Evolutionary conservation across 106 monocot genomes (phyloP), one percentile per base, ranked within the genome.

Genomic region (Dendrobium chrysotoxum): DNA sequence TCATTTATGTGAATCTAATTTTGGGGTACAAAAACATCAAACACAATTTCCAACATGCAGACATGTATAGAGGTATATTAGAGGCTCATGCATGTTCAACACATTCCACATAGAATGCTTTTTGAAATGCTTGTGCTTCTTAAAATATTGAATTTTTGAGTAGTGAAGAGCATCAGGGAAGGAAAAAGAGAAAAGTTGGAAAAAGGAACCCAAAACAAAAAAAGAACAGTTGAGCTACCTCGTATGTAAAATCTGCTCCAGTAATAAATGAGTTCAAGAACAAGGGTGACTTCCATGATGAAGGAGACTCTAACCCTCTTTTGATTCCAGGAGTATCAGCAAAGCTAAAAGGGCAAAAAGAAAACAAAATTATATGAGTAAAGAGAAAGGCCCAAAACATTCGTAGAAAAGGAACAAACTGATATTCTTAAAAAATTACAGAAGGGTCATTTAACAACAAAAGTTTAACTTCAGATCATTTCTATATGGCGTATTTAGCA

Each of bases 201-300:
- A 44, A 15, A 38, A 16, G 16, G 13, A 2, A 35, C 2, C 53
- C 53, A 58, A 5, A 35, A 2, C 2, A 38, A 20, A 12, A 28
- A 66, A 61, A 65, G 10, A 13, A 83, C 16, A 30, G 82, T 30
- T 28, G 9, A 72, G 40, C 28, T 84, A 92, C 92, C 92, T 92
- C 89, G 80, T 80, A 83, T 68, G 75, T 31, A 15, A 77, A 35
- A 76, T 90, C 84, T 68, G 80, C 67, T 67, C 80, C 89, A 28
- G 77, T 41, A 73, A 84, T 50, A 79, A 93, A 76, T 80, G 87
- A 78, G 65, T 75, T 80, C 81, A 93, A 79, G 77, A 92, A 97
- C 90, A 90, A 97, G 21, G 97, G 94, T 53, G 97, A 97, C 57
- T 94, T 97, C 94, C 94, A 97, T 45, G 97, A 89, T 57, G 97